Evolutionary conservation across 176 grass and related monocot genomes (phyloP), one percentile per base, ranked within the genome.

Genomic region (Avena eriantha): DNA sequence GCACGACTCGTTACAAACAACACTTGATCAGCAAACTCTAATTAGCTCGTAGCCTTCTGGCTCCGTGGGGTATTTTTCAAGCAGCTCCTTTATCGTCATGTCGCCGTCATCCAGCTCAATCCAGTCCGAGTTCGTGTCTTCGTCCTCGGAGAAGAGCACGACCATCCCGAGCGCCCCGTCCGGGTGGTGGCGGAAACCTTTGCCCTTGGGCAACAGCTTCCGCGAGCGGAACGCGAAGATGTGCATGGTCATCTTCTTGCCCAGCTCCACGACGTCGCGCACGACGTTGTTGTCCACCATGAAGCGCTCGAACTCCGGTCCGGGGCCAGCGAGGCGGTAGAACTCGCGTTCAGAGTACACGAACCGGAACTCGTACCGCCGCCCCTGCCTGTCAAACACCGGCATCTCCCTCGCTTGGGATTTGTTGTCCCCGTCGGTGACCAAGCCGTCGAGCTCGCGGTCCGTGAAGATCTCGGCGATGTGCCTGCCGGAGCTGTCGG

Each of bases 101-200:
- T 6, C 3, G 3, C 56, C 49, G 10, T 82, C 48, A 6, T 71
- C 80, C 13, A 39, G 3, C 64, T 70, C 66, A n/a, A 54, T 49
- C 10, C 29, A 66, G 1, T 22, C 8, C 3, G 2, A 33, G 7
- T 41, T 29, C 0, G 3, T 1, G 18, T 39, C 48, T 31, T 70
- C 12, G 51, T 82, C 80, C 49, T 34, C 13, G 15, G 69, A 83
- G 81, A 83, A 83, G 49, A 83, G 50, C 54, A 71, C 54, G 21
- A 83, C 23, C 50, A 72, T 72, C 34, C 81, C 67, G 4, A 83
- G 81, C 0, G n/a, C 50, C 21, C 81, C 81, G 18, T 83, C 66
- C 13, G 21, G 13, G 4, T 83, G 66, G 21, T 70, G 21, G 14
- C 5, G 19, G 66, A 5, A 22, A 1, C 18, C 5, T 19, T 10